Conservation (phyloP, 345 rosid genomes). For the Arabidopsis suecica region DNA sequence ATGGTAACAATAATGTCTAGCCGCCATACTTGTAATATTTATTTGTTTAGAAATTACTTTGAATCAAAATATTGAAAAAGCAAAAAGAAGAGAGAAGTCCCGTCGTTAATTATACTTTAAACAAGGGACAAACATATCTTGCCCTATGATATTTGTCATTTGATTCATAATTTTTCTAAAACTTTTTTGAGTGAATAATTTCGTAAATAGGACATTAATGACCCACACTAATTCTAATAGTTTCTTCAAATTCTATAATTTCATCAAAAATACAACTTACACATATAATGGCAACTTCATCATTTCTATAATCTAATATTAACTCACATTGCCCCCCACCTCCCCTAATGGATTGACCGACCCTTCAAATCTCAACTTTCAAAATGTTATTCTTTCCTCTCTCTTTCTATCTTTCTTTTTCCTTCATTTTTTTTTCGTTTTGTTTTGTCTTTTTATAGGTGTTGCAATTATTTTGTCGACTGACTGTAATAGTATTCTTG, state of each 20-base stretch:
- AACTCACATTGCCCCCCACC: constrained; percentile 42
- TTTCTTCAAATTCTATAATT: constrained; percentile 12
- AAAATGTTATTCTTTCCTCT: constrained; percentile 21
- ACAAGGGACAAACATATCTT: constrained; percentile 48
- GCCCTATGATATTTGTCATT: constrained; percentile 14
- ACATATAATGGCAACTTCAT: constrained; percentile 43
- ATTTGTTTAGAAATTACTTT: background rate
- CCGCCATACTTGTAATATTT: constrained; percentile 19
- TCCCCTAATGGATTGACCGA: constrained; percentile 41
- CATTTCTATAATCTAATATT: constrained; percentile 39
- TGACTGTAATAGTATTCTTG: constrained; percentile 13
- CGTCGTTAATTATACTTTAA: constrained; percentile 39
- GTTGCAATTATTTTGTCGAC: constrained; percentile 36
- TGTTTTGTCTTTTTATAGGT: constrained; percentile 29
- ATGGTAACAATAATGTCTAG: constrained; percentile 10
- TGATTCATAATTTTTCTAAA: constrained; percentile 27
- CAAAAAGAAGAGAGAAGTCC: constrained; percentile 40
- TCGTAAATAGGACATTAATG: constrained; percentile 30
- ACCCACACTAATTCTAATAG: constrained; percentile 26
- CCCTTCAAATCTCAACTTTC: constrained; percentile 44
- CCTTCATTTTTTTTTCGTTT: background rate
- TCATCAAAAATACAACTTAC: constrained; percentile 16
- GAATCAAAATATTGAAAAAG: constrained; percentile 26
- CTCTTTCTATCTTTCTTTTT: background rate
- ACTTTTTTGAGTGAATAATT: constrained; percentile 15